These are phyloP conservation scores for Penicillium sp. DNA, from an alignment of 2,329 filamentous ascomycete species.

Conservation along the genomic window DNA sequence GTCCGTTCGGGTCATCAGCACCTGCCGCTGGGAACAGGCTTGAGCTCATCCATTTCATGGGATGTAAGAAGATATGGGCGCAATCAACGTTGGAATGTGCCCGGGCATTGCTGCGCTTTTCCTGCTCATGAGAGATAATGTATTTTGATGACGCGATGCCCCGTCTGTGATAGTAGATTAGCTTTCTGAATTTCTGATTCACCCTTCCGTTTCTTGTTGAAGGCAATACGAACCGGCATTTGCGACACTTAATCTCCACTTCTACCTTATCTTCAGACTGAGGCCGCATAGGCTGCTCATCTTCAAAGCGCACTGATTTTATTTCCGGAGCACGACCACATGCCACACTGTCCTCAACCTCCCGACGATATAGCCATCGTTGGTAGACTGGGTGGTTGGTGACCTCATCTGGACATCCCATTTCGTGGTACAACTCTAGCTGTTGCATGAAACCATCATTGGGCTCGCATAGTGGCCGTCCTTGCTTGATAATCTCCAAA, in stretches of 20 bases:
- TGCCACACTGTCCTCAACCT: conserved; percentile 67
- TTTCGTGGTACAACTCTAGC: conserved; percentile 80
- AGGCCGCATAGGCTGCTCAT: conserved; percentile 43
- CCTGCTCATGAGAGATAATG: conserved; percentile 62
- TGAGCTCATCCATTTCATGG: conserved; percentile 90
- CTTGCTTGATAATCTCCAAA: conserved; percentile 42
- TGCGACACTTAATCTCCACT: conserved; percentile 80
- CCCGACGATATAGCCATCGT: conserved; percentile 69
- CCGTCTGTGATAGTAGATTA: conserved; percentile 44
- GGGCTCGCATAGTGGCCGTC: conserved; percentile 4
- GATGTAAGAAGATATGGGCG: conserved; percentile 87
- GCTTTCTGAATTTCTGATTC: neutral
- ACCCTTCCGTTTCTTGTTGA: neutral
- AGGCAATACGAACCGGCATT: conserved; percentile 67
- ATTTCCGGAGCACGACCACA: conserved; percentile 75
- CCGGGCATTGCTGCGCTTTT: conserved; percentile 23
- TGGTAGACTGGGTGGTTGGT: conserved; percentile 76
- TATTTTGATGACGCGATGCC: conserved; percentile 66
- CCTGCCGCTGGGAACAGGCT: conserved; percentile 57
- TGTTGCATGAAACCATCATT: conserved; percentile 92
- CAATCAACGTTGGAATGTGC: conserved; percentile 52
- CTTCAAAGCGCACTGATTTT: conserved; percentile 72
- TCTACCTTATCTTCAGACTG: neutral
- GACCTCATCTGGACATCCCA: conserved; percentile 64
- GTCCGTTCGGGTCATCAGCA: conserved; percentile 16